Evolutionary conservation across 139 green algal species (phyloP).

Genomic region (Choricystis sp.): DNA sequence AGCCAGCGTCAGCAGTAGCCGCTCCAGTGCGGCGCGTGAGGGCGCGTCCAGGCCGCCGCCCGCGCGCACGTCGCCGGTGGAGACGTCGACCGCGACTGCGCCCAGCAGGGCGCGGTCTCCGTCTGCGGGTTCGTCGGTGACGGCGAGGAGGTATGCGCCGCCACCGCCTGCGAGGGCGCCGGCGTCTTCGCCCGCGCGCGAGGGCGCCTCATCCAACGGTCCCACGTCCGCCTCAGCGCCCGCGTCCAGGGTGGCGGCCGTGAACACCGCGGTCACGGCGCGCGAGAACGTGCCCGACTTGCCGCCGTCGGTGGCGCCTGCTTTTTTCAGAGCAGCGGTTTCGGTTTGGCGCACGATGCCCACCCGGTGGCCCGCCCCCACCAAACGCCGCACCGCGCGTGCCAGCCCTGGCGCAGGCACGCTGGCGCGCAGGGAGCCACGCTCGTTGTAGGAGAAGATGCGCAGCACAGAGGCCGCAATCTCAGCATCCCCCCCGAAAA

Average conservation of each 20-base stretch:
- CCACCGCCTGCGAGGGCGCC: conserved; percentile 9
- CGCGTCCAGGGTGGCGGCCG: conserved; percentile 64
- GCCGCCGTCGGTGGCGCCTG: conserved; percentile 28
- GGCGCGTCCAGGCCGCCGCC: conserved; percentile 19
- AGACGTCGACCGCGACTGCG: conserved; percentile 59
- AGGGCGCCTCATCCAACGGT: no score
- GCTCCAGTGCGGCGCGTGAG: background rate
- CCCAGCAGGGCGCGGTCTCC: conserved; percentile 17
- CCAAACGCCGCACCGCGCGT: conserved; percentile 47
- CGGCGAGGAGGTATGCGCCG: background rate
- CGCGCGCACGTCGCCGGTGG: conserved; percentile 43
- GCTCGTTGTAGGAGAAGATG: conserved; percentile 50
- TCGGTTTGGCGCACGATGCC: conserved; percentile 62
- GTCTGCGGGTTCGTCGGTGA: background rate
- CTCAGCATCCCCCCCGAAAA: conserved; percentile 82
- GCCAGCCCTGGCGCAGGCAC: conserved; percentile 32
- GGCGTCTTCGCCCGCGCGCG: background rate
- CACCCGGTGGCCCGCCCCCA: conserved; percentile 61
- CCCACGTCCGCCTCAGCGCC: conserved; percentile 8
- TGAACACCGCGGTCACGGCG: conserved; percentile 67
- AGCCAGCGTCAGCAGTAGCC: conserved; percentile 28
- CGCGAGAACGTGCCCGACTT: conserved; percentile 48
- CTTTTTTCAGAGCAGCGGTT: conserved; percentile 68
- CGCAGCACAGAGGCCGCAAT: conserved; percentile 22
- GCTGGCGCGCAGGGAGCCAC: conserved; percentile 58